Conservation (phyloP, 345 rosid species). For the Eutrema japonicum region DNA sequence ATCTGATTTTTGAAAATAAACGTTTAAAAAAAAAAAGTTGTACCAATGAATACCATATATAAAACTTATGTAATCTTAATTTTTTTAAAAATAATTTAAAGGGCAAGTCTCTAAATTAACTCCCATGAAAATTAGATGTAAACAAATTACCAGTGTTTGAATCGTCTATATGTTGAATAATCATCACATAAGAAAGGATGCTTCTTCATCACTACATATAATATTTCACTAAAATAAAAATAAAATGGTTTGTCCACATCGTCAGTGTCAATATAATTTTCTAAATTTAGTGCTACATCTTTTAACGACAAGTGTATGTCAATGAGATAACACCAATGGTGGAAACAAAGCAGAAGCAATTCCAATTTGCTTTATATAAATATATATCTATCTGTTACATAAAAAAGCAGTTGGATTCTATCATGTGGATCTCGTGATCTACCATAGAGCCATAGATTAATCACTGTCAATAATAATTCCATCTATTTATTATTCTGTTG, state of each 20-base stretch:
- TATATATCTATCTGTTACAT: background rate
- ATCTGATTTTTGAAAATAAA: too few relatives aligned
- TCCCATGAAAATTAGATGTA: background rate
- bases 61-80: background rate
- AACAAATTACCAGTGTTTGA: constrained; percentile 5
- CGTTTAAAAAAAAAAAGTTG: too few relatives aligned
- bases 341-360: constrained; percentile 43
- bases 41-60: too few relatives aligned
- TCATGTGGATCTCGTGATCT: constrained; percentile 50
- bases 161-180: constrained; percentile 6
- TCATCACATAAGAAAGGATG: constrained; percentile 28
- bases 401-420: constrained; percentile 41
- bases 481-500: constrained; percentile 42
- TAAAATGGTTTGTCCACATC: constrained; percentile 32
- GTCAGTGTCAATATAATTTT: constrained; percentile 35
- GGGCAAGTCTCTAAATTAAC: background rate
- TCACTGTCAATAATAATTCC: constrained; percentile 46
- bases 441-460: constrained; percentile 41
- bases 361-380: constrained; percentile 6
- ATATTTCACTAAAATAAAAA: background rate
- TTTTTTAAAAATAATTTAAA: background rate
- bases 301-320: constrained; percentile 42
- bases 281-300: constrained; percentile 42
- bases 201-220: constrained; percentile 22
- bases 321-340: constrained; percentile 39